Percentiles rank a stretch among this genome's conserved stretches.
Conservation (phyloP, 225 moss, liverwort and hornwort genomes). For the Bryum argenteum region DNA sequence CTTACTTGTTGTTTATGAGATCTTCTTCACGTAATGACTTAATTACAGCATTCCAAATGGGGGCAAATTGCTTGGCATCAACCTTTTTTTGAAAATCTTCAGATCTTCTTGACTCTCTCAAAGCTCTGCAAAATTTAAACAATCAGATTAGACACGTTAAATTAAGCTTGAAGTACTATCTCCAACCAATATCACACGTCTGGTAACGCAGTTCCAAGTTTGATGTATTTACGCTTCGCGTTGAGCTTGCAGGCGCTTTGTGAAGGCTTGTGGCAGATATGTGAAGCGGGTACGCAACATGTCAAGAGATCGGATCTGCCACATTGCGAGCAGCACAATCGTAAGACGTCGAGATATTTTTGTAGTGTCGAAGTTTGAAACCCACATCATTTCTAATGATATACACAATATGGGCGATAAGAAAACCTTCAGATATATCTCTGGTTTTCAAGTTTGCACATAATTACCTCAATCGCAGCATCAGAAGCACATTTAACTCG, state of each 20-base stretch:
- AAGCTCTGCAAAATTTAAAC: slow-evolving; percentile 32
- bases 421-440: neutral
- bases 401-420: slow-evolving; percentile 5
- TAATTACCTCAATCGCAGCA: slow-evolving; percentile 10
- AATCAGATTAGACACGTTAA: slow-evolving; percentile 16
- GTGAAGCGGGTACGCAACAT: slow-evolving; percentile 83
- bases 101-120: slow-evolving; percentile 23
- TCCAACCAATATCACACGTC: neutral
- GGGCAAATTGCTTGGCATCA: slow-evolving; percentile 74
- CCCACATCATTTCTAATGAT: slow-evolving; percentile 5
- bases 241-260: slow-evolving; percentile 52
- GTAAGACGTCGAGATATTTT: neutral
- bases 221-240: slow-evolving; percentile 31
- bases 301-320: slow-evolving; percentile 85
- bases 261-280: slow-evolving; percentile 76
- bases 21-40: slow-evolving; percentile 82
- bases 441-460: neutral
- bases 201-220: slow-evolving; percentile 6
- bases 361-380: slow-evolving; percentile 13
- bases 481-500: slow-evolving; percentile 7
- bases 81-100: slow-evolving; percentile 22
- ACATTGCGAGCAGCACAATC: slow-evolving; percentile 27
- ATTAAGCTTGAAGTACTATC: neutral
- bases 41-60: slow-evolving; percentile 93
- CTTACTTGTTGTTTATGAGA: slow-evolving; percentile 83